Evolutionary conservation across 805 yeast genomes (phyloP), one percentile per base, ranked within the genome.

Genomic region (Zygoascus tannicola): DNA sequence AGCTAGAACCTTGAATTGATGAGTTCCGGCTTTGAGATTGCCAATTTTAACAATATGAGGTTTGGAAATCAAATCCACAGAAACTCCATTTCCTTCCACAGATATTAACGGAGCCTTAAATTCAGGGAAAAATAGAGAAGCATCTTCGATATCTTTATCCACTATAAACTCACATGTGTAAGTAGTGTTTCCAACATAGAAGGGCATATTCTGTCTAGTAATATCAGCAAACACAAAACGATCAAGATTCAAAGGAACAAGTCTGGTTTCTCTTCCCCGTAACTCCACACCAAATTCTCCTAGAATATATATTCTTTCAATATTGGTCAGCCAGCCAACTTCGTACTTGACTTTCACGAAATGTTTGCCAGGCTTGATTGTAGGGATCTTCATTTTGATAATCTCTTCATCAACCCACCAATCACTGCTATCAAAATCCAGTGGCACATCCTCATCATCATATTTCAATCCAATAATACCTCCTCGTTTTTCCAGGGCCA

Each of bases 271-370:
- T 16, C 26, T 18, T 4, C 44, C 44, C 4, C 21, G 21, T 2
- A 35, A 28, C 28, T 35, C 4, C 15, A 42, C 44, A 10, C 44
- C 44, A 35, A 42, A 42, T 10, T 35, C 12, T 10, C 44, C 44
- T 16, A 42, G 40, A 3, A 42, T n/a, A 34, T 42, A 42, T 15
- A 21, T 32, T n/a, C 35, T 18, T 28, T 42, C 44, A 37, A 42
- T 16, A 12, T 26, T 26, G 30, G 30, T 26, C 12, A 26, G 12
- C 10, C 12, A 12, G 30, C 30, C 30, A 26, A 26, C 15, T 15
- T 18, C 37, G 21, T 18, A 34, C 22, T 18, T 12, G 15, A 38
- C 35, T 22, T 26, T 21, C 21, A 38, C 4, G 14, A 16, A 34
- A 28, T 38, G 34, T 14, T 22, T 15, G 41, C 18, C 22, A 23